A percentile compares a stretch with the other conserved stretches of the same genome.
Conservation (phyloP, 257 asterid species). For the Plantago ovata region DNA sequence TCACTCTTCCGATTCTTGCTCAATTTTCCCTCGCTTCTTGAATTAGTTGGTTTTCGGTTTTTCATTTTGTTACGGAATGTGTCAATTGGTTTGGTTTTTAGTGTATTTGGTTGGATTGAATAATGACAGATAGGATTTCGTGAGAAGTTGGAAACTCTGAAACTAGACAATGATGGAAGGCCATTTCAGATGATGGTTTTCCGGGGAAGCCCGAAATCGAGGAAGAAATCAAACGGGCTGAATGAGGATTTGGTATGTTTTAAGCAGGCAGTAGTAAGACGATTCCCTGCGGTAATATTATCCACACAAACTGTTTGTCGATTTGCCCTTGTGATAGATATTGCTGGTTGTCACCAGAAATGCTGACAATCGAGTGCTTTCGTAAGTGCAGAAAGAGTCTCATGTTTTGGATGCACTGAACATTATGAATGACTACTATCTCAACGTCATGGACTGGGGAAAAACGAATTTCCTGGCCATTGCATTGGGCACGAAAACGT, state of each 20-base stretch:
- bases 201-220: conserved; percentile 80
- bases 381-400: conserved; percentile 50
- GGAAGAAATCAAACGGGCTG: conserved; percentile 56
- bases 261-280: conserved; percentile 27
- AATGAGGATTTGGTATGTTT: conserved; percentile 23
- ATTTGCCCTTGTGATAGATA: neutral
- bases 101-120: neutral
- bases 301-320: neutral
- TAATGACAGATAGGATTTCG: conserved; percentile 42
- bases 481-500: conserved; percentile 46
- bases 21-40: conserved; percentile 5
- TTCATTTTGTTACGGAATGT: conserved; percentile 16
- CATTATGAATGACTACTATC: conserved; percentile 51
- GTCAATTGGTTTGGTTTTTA: neutral
- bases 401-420: conserved; percentile 55
- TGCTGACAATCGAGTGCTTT: too few relatives aligned
- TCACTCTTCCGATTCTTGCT: neutral
- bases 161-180: conserved; percentile 63
- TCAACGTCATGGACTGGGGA: conserved; percentile 76
- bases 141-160: conserved; percentile 42
- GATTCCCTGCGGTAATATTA: conserved; percentile 49
- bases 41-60: neutral
- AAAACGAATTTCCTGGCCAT: conserved; percentile 50
- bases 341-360: too few relatives aligned
- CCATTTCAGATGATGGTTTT: conserved; percentile 83